Evolutionary conservation across 2,329 filamentous ascomycete species (phyloP).

Genomic region (Ilyonectria sp.): DNA sequence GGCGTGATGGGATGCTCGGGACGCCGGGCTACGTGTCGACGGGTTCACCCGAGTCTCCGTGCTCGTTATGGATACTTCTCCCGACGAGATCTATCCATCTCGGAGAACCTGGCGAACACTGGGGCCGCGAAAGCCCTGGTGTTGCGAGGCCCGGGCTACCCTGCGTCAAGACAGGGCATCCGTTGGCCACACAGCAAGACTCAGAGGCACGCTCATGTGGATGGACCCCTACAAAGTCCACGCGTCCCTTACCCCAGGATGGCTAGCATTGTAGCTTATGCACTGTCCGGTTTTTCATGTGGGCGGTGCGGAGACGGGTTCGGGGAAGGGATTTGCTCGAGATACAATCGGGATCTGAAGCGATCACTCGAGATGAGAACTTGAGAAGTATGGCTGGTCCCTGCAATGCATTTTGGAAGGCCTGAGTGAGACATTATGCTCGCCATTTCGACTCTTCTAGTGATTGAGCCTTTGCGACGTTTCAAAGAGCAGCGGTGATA

Average conservation of each 20-base stretch:
- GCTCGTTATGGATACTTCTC: not conserved
- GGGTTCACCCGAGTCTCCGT: slow-evolving; percentile 9
- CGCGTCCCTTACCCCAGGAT: slow-evolving; percentile 27
- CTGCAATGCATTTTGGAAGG: not conserved
- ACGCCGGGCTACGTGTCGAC: not conserved
- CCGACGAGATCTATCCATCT: slow-evolving; percentile 19
- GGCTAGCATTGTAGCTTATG: not conserved
- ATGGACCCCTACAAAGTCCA: slow-evolving; percentile 10
- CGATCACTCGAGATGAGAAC: not conserved
- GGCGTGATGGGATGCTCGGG: not conserved
- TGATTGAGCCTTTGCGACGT: not conserved
- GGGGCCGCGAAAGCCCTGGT: slow-evolving; percentile 1
- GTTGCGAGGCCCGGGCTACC: slow-evolving; percentile 5
- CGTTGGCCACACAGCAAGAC: not conserved
- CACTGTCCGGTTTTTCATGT: not conserved
- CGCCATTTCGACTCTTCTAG: not conserved
- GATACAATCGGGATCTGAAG: not conserved
- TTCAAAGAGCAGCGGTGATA: too few species aligned
- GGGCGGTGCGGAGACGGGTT: slow-evolving; percentile 1
- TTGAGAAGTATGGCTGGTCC: not conserved
- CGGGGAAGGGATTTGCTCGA: not conserved
- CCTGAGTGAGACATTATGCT: not conserved
- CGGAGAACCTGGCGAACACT: not conserved
- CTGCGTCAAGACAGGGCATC: slow-evolving; percentile 2
- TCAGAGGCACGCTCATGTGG: not conserved